Percentiles rank a stretch among this genome's conserved stretches.
These are phyloP conservation scores for Phragmites australis DNA, from an alignment of 176 grass and related monocot species.

Conservation along the genomic window DNA sequence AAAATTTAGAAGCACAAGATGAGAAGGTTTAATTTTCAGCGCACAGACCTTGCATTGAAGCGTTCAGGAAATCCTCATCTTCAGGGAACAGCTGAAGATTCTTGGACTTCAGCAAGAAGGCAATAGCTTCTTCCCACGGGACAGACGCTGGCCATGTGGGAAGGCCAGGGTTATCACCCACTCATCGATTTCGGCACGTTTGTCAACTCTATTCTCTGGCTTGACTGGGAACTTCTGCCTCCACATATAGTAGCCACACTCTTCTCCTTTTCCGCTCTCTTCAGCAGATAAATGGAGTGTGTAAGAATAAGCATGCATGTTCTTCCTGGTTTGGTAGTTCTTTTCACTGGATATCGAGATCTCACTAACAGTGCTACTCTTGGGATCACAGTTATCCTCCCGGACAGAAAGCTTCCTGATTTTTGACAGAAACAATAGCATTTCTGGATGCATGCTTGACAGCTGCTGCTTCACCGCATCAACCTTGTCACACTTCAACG, in stretches of 20 bases:
- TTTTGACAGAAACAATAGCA: conserved; percentile 75
- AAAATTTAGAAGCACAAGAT: background rate
- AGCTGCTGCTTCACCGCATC: conserved; percentile 66
- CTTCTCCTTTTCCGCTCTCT: conserved; percentile 31
- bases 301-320: conserved; percentile 60
- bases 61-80: conserved; percentile 55
- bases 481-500: conserved; percentile 63
- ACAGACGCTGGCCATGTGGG: conserved; percentile 48
- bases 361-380: conserved; percentile 32
- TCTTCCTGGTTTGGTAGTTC: conserved; percentile 47
- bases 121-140: conserved; percentile 44
- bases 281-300: conserved; percentile 54
- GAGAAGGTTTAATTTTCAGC: background rate
- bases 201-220: conserved; percentile 56
- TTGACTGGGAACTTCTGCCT: conserved; percentile 78
- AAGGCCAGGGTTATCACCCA: conserved; percentile 80
- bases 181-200: conserved; percentile 61
- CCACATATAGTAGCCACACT: conserved; percentile 81
- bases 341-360: conserved; percentile 68
- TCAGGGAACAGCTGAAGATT: conserved; percentile 72
- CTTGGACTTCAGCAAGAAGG: conserved; percentile 58
- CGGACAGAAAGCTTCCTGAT: conserved; percentile 55
- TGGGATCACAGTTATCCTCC: conserved; percentile 31
- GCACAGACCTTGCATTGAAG: conserved; percentile 8
- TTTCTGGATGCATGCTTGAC: conserved; percentile 69